phyloP scores from a whole-genome alignment of 345 rosid species.

The Populus deltoides region DNA sequence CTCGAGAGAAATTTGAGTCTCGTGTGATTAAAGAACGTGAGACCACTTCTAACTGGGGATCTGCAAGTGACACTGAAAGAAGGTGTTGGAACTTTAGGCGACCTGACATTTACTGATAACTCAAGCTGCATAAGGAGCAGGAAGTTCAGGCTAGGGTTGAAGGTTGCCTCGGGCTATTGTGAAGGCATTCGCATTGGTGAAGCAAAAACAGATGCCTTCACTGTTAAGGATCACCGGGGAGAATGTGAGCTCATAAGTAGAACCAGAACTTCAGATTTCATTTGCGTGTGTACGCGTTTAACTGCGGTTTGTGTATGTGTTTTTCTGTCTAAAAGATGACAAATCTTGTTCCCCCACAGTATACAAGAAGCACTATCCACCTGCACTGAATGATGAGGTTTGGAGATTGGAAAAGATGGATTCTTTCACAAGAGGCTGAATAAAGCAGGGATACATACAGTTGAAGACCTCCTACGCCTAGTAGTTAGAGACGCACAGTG shows the following conservation, averaged over 20 bases:
- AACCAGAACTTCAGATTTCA: background rate
- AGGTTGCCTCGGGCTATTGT: constrained; percentile 38
- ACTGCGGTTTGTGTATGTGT: constrained; percentile 5
- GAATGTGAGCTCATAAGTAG: constrained; percentile 24
- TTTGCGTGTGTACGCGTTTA: constrained; percentile 24
- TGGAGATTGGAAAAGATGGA: constrained; percentile 97
- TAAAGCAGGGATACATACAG: constrained; percentile 76
- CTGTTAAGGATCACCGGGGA: constrained; percentile 37
- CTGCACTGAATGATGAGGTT: constrained; percentile 78
- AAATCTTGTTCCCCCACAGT: constrained; percentile 36
- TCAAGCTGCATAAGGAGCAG: constrained; percentile 45
- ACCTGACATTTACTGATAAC: constrained; percentile 37
- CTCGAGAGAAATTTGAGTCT: constrained; percentile 31
- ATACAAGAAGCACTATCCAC: constrained; percentile 98
- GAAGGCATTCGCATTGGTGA: constrained; percentile 32
- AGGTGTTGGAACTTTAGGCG: constrained; percentile 38
- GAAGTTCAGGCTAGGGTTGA: constrained; percentile 38
- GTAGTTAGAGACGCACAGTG: constrained; percentile 79
- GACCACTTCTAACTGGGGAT: constrained; percentile 41
- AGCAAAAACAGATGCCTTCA: constrained; percentile 39
- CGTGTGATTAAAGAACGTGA: constrained; percentile 37
- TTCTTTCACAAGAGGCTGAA: constrained; percentile 89
- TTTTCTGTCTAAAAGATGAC: background rate
- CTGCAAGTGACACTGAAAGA: constrained; percentile 36
- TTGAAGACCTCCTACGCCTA: constrained; percentile 81